These are phyloP conservation scores for Amyloporia xantha DNA, from an alignment of 768 basidiomycete genomes.

Conservation along the genomic window DNA sequence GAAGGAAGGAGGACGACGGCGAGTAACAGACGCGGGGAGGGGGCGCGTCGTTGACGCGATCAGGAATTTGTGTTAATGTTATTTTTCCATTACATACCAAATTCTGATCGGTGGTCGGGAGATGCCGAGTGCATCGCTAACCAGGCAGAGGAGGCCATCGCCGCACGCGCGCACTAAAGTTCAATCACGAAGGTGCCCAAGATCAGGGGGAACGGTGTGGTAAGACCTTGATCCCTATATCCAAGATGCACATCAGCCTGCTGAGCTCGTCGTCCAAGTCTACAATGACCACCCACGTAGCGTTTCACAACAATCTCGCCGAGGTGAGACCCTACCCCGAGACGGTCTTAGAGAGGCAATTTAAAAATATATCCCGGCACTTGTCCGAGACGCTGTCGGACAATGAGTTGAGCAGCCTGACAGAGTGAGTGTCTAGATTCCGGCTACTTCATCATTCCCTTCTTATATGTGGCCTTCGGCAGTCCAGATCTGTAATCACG, in stretches of 20 bases:
- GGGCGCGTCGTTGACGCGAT: conserved; percentile 21
- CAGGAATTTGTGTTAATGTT: conserved; percentile 9
- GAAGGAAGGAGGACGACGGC: conserved; percentile 5
- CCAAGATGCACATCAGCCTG: no score
- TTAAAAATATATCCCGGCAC: not conserved
- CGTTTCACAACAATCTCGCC: no score
- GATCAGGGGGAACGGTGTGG: not conserved
- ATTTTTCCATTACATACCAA: conserved; percentile 28
- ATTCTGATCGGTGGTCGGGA: conserved; percentile 55
- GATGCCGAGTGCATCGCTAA: conserved; percentile 38
- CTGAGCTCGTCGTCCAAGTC: no score
- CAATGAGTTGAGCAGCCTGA: not conserved
- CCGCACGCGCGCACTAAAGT: not conserved
- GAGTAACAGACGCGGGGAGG: conserved; percentile 8
- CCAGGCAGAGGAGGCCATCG: conserved; percentile 34
- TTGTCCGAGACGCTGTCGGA: not conserved
- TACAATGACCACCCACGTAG: no score
- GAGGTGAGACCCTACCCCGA: no score
- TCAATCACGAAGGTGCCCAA: conserved; percentile 1
- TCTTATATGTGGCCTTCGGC: not conserved
- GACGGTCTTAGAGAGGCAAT: no score
- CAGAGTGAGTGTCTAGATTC: conserved; percentile 1
- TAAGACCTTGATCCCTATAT: not conserved
- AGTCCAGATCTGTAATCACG: conserved; percentile 2
- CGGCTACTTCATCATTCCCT: not conserved